These are phyloP conservation scores for Arthrobotrys sphaeroides DNA, from an alignment of 2,329 filamentous ascomycete species.

Conservation along the genomic window DNA sequence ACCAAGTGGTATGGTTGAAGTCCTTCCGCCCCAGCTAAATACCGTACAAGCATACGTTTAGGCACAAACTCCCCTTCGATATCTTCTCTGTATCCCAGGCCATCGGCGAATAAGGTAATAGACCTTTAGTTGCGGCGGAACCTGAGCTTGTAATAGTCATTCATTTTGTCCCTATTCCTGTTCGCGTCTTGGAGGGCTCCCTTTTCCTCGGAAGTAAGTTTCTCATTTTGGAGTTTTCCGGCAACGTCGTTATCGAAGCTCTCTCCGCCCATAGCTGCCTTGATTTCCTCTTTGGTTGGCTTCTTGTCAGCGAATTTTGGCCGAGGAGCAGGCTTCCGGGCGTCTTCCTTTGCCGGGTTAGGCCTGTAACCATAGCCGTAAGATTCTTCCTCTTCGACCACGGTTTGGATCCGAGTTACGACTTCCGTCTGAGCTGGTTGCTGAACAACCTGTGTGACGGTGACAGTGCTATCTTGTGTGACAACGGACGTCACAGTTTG, in stretches of 20 bases:
- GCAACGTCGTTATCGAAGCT: not conserved
- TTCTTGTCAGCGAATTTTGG: not conserved
- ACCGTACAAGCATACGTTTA: no score
- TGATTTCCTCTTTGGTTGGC: not conserved
- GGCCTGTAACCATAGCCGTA: not conserved
- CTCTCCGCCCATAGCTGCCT: slow-evolving; percentile 2
- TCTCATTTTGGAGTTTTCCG: not conserved
- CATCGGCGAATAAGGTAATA: no score
- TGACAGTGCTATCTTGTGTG: no score
- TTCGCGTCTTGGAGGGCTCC: not conserved
- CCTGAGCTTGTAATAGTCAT: not conserved
- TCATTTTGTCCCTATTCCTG: not conserved
- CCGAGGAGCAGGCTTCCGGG: not conserved
- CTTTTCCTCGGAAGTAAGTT: not conserved
- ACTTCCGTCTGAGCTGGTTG: no score
- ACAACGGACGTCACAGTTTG: no score
- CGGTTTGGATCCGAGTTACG: no score
- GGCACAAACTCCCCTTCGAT: no score
- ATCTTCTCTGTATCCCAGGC: no score
- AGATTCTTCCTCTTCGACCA: not conserved
- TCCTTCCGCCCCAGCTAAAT: no score
- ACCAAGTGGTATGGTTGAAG: no score
- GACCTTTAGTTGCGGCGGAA: no score
- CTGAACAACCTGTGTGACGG: no score
- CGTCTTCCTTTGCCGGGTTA: not conserved